These are phyloP conservation scores for Lophium mytilinum DNA, from an alignment of 495 filamentous ascomycete genomes.

Conservation along the genomic window DNA sequence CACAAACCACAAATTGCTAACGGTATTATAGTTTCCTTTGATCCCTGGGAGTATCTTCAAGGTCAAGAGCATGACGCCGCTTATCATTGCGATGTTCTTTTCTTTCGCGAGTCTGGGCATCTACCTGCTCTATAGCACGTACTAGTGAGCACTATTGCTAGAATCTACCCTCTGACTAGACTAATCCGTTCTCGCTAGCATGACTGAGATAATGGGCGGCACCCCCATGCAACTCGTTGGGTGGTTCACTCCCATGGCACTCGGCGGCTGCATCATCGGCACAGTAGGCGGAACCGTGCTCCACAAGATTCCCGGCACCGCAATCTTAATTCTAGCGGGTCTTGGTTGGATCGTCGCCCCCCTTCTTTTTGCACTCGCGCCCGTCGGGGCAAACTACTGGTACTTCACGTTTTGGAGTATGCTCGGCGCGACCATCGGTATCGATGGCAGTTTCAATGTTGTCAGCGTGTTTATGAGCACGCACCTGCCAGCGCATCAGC, in stretches of 20 bases:
- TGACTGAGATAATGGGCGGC: constrained; percentile 55
- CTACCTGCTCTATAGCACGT: constrained; percentile 67
- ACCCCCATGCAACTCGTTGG: constrained; percentile 63
- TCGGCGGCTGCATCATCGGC: constrained; percentile 66
- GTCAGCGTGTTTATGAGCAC: constrained; percentile 4
- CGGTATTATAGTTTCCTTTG: constrained; percentile 27
- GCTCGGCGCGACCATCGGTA: neutral
- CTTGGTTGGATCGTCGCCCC: constrained; percentile 55
- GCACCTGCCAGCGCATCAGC: constrained; percentile 51
- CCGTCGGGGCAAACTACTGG: constrained; percentile 42
- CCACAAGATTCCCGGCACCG: constrained; percentile 63
- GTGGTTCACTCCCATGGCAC: constrained; percentile 70
- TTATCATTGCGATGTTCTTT: constrained; percentile 61
- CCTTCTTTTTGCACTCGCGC: constrained; percentile 65
- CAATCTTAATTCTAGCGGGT: constrained; percentile 51
- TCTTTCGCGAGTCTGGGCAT: constrained; percentile 70
- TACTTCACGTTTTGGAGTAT: neutral
- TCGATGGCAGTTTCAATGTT: neutral
- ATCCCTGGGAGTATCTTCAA: constrained; percentile 67
- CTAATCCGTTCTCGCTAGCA: constrained; percentile 36
- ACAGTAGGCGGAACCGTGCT: constrained; percentile 66
- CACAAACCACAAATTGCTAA: too few relatives aligned
- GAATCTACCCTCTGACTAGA: neutral
- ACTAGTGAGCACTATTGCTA: constrained; percentile 54
- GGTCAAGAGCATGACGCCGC: constrained; percentile 62